Percentiles rank a stretch among this genome's conserved stretches.
phyloP scores from a whole-genome alignment of 2,329 filamentous ascomycete genomes.

The Pseudocercospora cruenta region DNA sequence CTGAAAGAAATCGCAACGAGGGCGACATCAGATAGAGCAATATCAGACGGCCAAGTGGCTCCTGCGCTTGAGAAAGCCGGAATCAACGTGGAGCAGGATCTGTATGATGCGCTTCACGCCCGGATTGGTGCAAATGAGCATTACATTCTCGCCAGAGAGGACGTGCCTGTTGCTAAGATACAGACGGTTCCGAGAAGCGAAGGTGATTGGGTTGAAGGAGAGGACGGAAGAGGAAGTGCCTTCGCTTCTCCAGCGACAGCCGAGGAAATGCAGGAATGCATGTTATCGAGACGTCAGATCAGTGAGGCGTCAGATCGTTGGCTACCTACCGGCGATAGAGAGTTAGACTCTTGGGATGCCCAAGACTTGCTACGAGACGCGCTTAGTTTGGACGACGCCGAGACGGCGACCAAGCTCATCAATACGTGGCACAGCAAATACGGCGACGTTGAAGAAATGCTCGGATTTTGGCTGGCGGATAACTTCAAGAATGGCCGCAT shows the following conservation, averaged over 20 bases:
- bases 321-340: conserved; percentile 10
- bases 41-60: not conserved
- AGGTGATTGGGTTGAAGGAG: not conserved
- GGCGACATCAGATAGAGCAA: conserved; percentile 18
- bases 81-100: conserved; percentile 53
- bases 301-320: not conserved
- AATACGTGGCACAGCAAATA: conserved; percentile 15
- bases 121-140: not conserved
- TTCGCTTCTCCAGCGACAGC: not conserved
- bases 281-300: not conserved
- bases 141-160: not conserved
- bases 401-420: conserved; percentile 12
- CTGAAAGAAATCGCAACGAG: conserved; percentile 23
- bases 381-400: conserved; percentile 7
- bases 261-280: too few relatives aligned
- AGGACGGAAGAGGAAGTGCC: too few relatives aligned
- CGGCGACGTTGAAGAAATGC: conserved; percentile 13
- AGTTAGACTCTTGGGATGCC: conserved; percentile 18
- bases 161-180: not conserved
- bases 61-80: not conserved
- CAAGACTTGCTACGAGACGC: conserved; percentile 20
- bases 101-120: conserved; percentile 48
- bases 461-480: not conserved
- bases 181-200: not conserved
- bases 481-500: not conserved